Base-by-base conservation (phyloP, 768 basidiomycete species). In the Butyriboletus loyo region DNA sequence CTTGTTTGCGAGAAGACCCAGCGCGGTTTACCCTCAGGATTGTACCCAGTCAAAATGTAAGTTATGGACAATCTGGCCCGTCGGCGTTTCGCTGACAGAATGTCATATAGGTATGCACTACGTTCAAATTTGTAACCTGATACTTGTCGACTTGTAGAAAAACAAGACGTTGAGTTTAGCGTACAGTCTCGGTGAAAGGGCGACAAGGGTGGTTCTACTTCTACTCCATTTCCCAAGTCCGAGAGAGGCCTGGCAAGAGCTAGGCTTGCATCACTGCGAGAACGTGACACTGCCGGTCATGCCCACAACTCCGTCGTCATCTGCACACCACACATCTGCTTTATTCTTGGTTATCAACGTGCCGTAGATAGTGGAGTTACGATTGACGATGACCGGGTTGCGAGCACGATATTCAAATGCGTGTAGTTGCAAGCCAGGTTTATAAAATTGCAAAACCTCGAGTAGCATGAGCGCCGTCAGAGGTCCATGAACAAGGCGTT, bases 21-120 rank as follows among this genome's bases (percentile, higher is more conserved):
- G 64, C 73, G 80, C 8, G 96, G 96, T 2, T 80, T 98, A 43
- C 92, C 92, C 0, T 77, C 73, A 42, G 92, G 85, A 15, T 65
- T 98, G 49, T 97, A 86, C 67, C 76, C 77, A 25, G 94, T 98
- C 2, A 93, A 91, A 77, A 91, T 91, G 93, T 92, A 50, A 25
- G 84, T 69, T 15, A 10, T 8, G 10, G 5, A 7, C 4, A 11
- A 21, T 46, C 22, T 27, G 2, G 5, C 7, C 13, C 24, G 27
- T 19, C 15, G n/a, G 27, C 11, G 4, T 39, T 41, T 54, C 21
- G 40, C 55, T 58, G 49, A 69, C 37, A n/a, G 30, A 30, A 27
- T 17, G 10, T 45, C 19, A n/a, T 22, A 38, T 38, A 66, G 66
- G 66, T 67, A 65, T 54, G 66, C 66, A 27, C 43, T 67, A 38